Conservation (phyloP, 805 yeast species). For the Gaillardinia entomophila region DNA sequence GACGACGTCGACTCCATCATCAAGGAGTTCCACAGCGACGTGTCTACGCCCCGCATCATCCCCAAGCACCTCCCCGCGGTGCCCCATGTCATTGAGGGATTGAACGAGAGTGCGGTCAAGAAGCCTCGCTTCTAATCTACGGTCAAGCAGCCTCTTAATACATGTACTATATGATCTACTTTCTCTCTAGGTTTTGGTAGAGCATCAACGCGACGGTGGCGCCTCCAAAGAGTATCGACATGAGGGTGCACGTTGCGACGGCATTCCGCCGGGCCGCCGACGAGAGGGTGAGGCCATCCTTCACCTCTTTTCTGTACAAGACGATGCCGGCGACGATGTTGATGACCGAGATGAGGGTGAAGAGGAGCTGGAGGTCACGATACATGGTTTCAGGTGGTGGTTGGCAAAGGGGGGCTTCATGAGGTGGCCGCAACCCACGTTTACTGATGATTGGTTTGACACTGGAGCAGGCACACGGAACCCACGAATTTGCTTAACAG, state of each 20-base stretch:
- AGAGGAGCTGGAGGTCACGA: conserved; percentile 1
- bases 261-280: conserved; percentile 7
- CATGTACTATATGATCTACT: no score
- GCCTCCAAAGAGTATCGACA: conserved; percentile 5
- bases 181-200: no score
- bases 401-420: background rate
- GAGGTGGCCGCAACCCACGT: no score
- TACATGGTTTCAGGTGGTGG: no score
- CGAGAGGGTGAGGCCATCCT: conserved; percentile 5
- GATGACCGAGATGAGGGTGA: conserved; percentile 4
- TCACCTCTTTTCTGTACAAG: conserved; percentile 5
- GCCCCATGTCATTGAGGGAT: conserved; percentile 6
- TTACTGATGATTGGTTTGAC: no score
- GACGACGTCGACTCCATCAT: conserved; percentile 97
- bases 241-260: conserved; percentile 7
- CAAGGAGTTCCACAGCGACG: conserved; percentile 83
- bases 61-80: conserved; percentile 5
- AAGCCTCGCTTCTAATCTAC: background rate
- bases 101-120: conserved; percentile 4
- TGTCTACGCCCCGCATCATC: conserved; percentile 42
- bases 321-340: conserved; percentile 6
- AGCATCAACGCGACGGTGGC: conserved; percentile 3
- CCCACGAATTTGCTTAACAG: no score
- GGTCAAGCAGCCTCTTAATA: background rate
- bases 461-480: no score